Base-by-base conservation (phyloP, 2,329 filamentous ascomycete genomes). In the Podosphaera xanthii region DNA sequence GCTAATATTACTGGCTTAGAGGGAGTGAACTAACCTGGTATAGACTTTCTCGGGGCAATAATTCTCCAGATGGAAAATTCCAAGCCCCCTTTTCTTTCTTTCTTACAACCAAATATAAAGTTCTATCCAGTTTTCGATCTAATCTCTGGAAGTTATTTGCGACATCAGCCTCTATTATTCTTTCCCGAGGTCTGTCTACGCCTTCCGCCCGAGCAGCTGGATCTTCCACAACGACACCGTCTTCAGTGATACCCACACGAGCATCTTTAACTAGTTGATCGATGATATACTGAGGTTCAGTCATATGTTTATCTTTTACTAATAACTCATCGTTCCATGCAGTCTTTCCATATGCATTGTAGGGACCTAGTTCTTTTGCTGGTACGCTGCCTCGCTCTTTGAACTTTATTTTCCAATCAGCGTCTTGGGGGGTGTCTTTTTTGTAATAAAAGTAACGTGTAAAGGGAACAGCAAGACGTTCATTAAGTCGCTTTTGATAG, bases 401-500 rank as follows among this genome's bases (percentile, higher is more conserved):
- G 63, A 87, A 79, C 73, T 94, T 94, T 69, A 87, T 78, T 71
- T 90, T 87, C 87, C 89, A 97, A 73, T 96, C 90, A 57, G 88
- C 76, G 64, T 90, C 86, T 7, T 81, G 77, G 0, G 89, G 84
- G 9, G 90, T 94, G 69, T 87, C 87, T 65, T 83, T 83, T 76
- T 94, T 94, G 79, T 90, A 94, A 78, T 94, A 98, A 74, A 97
- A 92, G 70, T 86, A 86, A 64, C 86, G 82, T 60, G 86, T 86
- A 71, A 97, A 98, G 1, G 90, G 87, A 3, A 92, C 78, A 30
- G 84, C 82, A 58, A 95, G 78, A 50, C 92, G 86, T 76, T 98
- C 92, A 72, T 97, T 95, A 61, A 98, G 78, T 12, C 92, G 88
- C 67, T 91, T 91, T 74, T 98, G 92, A 75, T 98, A 98, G 70